These are phyloP conservation scores for Gloeostereum incarnatum DNA, from an alignment of 768 basidiomycete genomes.

Conservation along the genomic window DNA sequence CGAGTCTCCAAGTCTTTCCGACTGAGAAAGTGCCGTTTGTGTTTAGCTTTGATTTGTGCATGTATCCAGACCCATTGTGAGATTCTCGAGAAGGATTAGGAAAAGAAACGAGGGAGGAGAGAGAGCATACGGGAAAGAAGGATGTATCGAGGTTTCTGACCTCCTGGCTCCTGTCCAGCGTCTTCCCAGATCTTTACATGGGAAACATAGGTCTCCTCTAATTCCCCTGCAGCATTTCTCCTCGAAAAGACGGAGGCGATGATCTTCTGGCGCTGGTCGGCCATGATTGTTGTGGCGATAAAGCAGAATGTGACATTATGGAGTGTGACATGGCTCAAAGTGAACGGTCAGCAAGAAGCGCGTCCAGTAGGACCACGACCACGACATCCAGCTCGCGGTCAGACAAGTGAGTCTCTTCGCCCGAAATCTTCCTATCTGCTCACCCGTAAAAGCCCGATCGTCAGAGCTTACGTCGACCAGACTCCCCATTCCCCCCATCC, in stretches of 20 bases:
- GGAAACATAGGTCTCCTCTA: slow-evolving; percentile 75
- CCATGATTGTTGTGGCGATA: slow-evolving; percentile 16
- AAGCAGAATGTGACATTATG: slow-evolving; percentile 1
- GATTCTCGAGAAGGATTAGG: slow-evolving; percentile 34
- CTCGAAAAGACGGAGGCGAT: slow-evolving; percentile 78
- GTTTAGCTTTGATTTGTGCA: slow-evolving; percentile 97
- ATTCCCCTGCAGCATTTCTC: slow-evolving; percentile 49
- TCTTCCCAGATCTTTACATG: slow-evolving; percentile 96
- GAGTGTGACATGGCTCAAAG: no score
- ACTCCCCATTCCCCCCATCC: no score
- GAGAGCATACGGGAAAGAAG: slow-evolving; percentile 74
- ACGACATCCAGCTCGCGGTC: no score
- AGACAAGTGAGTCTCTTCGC: no score
- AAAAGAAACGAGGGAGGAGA: not conserved
- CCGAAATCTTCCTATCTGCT: no score
- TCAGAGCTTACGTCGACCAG: no score
- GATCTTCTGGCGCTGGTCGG: slow-evolving; percentile 58
- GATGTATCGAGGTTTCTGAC: slow-evolving; percentile 83
- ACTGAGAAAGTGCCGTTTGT: slow-evolving; percentile 92
- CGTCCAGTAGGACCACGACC: no score
- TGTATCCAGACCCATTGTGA: slow-evolving; percentile 50
- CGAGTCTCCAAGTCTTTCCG: slow-evolving; percentile 90
- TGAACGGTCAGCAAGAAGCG: no score
- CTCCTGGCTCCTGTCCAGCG: slow-evolving; percentile 53
- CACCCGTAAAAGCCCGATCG: no score